Conservation (phyloP, 352 stramenopile genomes). For the Globisporangium lucens region DNA sequence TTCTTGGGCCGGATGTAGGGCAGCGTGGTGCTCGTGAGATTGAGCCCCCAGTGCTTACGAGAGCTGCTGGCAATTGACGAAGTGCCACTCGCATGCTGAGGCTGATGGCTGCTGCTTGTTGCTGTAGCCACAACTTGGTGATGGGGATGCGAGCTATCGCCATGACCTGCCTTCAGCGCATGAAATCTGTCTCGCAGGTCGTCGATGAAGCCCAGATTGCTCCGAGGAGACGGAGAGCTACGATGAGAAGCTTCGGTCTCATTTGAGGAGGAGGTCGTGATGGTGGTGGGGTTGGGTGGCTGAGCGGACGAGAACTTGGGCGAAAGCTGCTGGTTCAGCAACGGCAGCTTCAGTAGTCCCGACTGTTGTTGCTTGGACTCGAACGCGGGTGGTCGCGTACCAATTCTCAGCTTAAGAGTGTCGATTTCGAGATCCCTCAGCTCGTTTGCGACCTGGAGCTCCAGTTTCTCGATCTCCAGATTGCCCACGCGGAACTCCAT, state of each 20-base stretch:
- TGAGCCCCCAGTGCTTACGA: conserved; percentile 50
- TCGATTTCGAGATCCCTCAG: conserved; percentile 22
- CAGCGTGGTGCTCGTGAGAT: conserved; percentile 53
- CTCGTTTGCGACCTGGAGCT: conserved; percentile 55
- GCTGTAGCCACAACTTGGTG: neutral
- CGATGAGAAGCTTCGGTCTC: neutral
- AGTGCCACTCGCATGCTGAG: neutral
- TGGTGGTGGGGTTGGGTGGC: neutral
- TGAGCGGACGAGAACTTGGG: conserved; percentile 11
- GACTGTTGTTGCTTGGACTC: neutral
- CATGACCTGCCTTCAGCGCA: conserved; percentile 13
- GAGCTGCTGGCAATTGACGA: conserved; percentile 1
- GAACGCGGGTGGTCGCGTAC: too few species aligned
- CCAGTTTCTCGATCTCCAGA: conserved; percentile 90
- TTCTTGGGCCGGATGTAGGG: conserved; percentile 76
- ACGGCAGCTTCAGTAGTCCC: neutral
- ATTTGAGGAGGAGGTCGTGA: neutral
- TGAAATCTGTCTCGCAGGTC: conserved; percentile 31
- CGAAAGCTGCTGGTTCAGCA: conserved; percentile 9
- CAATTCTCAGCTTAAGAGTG: neutral
- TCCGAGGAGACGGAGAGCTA: neutral
- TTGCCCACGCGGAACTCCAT: conserved; percentile 89
- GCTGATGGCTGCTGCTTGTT: neutral
- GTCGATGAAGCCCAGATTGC: conserved; percentile 26
- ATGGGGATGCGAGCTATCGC: neutral